Conservation (phyloP, 1,284 basidiomycete genomes). For the Boletus hoseneyae region DNA sequence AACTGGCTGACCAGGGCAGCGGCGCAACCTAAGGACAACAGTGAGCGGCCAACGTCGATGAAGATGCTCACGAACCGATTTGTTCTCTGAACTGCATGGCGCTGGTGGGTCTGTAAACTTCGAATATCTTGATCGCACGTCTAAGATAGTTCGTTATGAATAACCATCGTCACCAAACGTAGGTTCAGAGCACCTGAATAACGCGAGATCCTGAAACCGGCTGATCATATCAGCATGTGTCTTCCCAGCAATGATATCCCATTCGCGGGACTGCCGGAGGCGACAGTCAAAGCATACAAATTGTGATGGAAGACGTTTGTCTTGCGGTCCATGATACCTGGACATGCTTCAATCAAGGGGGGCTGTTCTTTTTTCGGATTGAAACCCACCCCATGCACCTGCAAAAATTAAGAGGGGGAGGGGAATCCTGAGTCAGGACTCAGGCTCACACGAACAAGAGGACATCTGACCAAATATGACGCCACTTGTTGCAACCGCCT, state of each 20-base stretch:
- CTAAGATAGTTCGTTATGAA: slow-evolving; percentile 36
- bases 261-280: slow-evolving; percentile 57
- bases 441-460: not conserved
- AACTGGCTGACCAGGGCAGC: slow-evolving; percentile 55
- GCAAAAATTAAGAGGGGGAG: not conserved
- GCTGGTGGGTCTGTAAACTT: slow-evolving; percentile 47
- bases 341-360: not conserved
- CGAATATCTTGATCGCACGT: slow-evolving; percentile 69
- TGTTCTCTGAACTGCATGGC: slow-evolving; percentile 54
- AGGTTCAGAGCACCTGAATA: slow-evolving; percentile 53
- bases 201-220: slow-evolving; percentile 62
- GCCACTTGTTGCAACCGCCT: slow-evolving; percentile 65
- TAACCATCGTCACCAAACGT: not conserved
- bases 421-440: slow-evolving; percentile 3
- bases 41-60: slow-evolving; percentile 7
- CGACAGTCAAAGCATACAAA: slow-evolving; percentile 74
- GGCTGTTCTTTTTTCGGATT: not conserved
- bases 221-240: slow-evolving; percentile 56
- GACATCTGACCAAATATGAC: slow-evolving; percentile 62
- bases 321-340: slow-evolving; percentile 61
- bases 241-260: slow-evolving; percentile 61
- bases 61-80: slow-evolving; percentile 45
- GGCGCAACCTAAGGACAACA: slow-evolving; percentile 46
- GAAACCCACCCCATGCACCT: slow-evolving; percentile 74
- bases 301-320: slow-evolving; percentile 50